Evolutionary conservation across 176 grass and related monocot species (phyloP), one percentile per base, ranked within the genome.

Genomic region (Eremochloa ophiuroides): DNA sequence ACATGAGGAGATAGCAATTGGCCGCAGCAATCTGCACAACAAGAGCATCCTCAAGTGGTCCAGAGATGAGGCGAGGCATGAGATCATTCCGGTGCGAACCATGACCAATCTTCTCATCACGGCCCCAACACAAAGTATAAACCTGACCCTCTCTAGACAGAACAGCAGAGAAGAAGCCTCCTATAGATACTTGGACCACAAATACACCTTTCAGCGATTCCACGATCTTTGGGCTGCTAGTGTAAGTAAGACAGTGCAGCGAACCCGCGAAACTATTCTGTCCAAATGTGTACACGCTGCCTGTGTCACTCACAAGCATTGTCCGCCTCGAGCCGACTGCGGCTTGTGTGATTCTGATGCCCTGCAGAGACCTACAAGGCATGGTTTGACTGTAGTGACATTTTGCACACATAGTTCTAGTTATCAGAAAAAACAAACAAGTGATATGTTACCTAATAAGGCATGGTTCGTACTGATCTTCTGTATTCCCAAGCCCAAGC

Each of bases 231-330:
- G 92, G 89, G 26, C 69, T 87, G 60, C 81, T 79, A 16, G 70
- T 61, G 18, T 68, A 39, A 20, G n/a, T n/a, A n/a, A n/a, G n/a
- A n/a, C n/a, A n/a, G n/a, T n/a, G n/a, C n/a, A n/a, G n/a, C n/a
- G n/a, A n/a, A 37, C 69, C 51, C 41, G 74, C 92, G 74, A 91
- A 87, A 10, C 41, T 55, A 28, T 89, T 74, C 22, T 76, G 62
- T 50, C 89, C 92, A 66, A 91, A 91, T 8, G 46, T 27, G 31
- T 89, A 94, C 18, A 91, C 86, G 18, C 81, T 69, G 41, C 92
- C 92, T 4, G 30, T 85, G 62, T 94, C 86, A 5, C 86, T 94
- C 76, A 94, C 85, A 39, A 94, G 84, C 86, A 94, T 94, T 75
- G 92, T 89, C 41, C 81, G 41, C 70, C 81, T 84, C 15, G 69